A percentile compares a stretch with the other conserved stretches of the same genome.
phyloP scores from a whole-genome alignment of 768 basidiomycete species.

The Lactarius vividus region DNA sequence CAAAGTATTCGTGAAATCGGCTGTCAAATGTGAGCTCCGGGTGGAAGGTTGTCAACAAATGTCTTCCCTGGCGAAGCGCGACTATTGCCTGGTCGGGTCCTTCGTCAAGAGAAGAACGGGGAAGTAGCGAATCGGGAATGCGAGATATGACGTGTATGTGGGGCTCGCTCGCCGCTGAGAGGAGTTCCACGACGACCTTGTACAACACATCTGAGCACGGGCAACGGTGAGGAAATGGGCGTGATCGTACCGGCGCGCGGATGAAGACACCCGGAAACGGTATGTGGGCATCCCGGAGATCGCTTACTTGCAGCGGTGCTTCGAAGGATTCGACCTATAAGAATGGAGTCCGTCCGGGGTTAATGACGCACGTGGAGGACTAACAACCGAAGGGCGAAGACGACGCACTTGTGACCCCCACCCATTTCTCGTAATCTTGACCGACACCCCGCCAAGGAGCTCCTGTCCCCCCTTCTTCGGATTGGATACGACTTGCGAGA shows the following conservation, averaged over 20 bases:
- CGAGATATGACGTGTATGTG: constrained; percentile 71
- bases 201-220: constrained; percentile 2
- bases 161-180: constrained; percentile 45
- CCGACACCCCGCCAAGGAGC: constrained; percentile 73
- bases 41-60: constrained; percentile 90
- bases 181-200: constrained; percentile 63
- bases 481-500: constrained; percentile 69
- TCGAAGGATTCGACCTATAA: constrained; percentile 88
- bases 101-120: constrained; percentile 42
- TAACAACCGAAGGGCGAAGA: not conserved
- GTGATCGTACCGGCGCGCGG: constrained; percentile 72
- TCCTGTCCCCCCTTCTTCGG: constrained; percentile 88
- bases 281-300: constrained; percentile 53
- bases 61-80: constrained; percentile 78
- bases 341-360: not conserved
- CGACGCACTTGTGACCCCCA: constrained; percentile 84
- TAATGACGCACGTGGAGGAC: constrained; percentile 17
- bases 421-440: constrained; percentile 83
- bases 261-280: constrained; percentile 90
- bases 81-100: constrained; percentile 66
- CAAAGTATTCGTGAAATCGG: constrained; percentile 91
- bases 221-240: not conserved
- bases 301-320: constrained; percentile 62
- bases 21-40: constrained; percentile 87
- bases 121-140: constrained; percentile 53